Evolutionary conservation across 352 stramenopile genomes (phyloP), one percentile per base, ranked within the genome.

Genomic region (Peronospora farinosa): DNA sequence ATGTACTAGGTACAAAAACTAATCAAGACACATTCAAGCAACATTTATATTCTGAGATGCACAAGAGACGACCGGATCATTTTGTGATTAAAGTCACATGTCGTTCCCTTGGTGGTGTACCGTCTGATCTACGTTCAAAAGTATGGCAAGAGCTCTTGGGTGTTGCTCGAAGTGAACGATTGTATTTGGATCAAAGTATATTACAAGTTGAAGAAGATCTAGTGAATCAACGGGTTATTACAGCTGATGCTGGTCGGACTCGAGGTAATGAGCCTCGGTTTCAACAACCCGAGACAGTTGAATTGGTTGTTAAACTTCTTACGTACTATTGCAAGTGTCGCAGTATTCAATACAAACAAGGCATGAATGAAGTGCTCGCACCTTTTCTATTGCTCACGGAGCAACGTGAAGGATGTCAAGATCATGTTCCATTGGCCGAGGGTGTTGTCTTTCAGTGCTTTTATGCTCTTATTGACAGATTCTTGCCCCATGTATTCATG

Each of bases 311-410:
- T 8, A 86, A 92, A 54, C 57, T 97, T 46, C 70, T 97, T 27
- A 97, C 90, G 11, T 96, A 93, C 56, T 96, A 97, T 61, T 96
- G 89, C 82, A 96, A 96, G 54, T 77, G 69, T 44, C 79, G 88
- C 40, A 87, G 65, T 32, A 78, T 96, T 43, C 61, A 69, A 16
- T 97, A 97, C 82, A 97, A 97, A 47, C 88, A 97, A 66, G 90
- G 90, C 12, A 94, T 97, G 88, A 96, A 97, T 62, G 90, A 97
- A 60, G 86, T 97, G 39, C 65, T 97, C 4, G 89, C 90, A 12
- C 90, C 90, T 1, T 96, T 97, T 51, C 49, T 97, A 19, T 67
- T 96, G 42, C 72, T 96, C 25, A 72, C 63, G 4, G 63, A 72
- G 35, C 37, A 42, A 32, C 47, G 51, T 12, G 43, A 57, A 28